Conservation (phyloP, 345 rosid species). For the Brassica carinata region DNA sequence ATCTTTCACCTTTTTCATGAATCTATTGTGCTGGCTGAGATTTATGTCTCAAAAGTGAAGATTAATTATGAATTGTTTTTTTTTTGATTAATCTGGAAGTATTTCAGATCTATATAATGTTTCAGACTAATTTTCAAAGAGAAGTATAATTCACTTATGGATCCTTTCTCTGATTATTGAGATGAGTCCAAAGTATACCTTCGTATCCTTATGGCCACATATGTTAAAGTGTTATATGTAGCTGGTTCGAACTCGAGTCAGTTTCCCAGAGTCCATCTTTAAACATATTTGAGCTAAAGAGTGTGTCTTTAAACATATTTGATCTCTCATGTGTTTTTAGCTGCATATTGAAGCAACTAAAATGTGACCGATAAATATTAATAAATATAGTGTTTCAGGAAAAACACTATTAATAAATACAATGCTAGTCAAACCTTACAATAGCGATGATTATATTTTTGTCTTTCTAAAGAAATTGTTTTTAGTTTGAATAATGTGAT, state of each 20-base stretch:
- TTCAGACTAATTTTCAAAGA: no score
- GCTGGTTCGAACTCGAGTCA: background rate
- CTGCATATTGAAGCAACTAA: background rate
- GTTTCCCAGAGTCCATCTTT: background rate
- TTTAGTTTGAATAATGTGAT: background rate
- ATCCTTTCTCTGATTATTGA: no score
- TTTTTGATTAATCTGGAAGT: no score
- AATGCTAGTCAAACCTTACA: background rate
- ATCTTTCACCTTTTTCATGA: background rate
- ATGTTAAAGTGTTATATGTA: background rate
- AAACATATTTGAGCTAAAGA: background rate
- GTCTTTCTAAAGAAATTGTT: background rate
- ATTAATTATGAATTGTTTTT: no score
- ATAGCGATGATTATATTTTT: background rate
- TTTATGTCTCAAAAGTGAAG: no score
- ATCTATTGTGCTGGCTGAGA: no score
- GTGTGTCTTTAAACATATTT: background rate
- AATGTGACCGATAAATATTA: background rate
- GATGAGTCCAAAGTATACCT: no score
- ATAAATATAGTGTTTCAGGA: background rate
- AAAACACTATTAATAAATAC: background rate
- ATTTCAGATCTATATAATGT: no score
- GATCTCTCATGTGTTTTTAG: background rate
- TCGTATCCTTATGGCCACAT: background rate
- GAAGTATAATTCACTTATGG: no score